phyloP scores from a whole-genome alignment of 306 rosid species.

The Biancaea sappan region DNA sequence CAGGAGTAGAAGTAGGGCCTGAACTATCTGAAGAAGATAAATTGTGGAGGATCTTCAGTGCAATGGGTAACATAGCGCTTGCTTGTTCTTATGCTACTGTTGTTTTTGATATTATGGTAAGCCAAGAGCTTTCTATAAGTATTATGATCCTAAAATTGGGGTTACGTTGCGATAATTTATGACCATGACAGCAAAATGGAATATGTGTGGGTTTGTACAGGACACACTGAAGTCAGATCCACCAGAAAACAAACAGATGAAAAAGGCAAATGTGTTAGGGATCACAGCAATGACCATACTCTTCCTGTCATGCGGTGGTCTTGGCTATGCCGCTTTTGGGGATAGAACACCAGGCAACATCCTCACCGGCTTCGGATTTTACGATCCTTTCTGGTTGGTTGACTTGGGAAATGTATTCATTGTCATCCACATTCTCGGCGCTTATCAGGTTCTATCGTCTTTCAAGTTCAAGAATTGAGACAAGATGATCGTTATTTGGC shows the following conservation, averaged over 20 bases:
- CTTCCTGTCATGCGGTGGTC: constrained; percentile 45
- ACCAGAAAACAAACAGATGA: constrained; percentile 66
- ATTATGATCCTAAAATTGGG: too few relatives aligned
- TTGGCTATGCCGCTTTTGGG: constrained; percentile 77
- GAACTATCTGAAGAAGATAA: constrained; percentile 50
- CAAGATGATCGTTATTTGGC: too few relatives aligned
- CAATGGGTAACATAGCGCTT: constrained; percentile 72
- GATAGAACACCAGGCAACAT: constrained; percentile 63
- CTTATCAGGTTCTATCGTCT: constrained; percentile 50
- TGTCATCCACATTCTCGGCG: constrained; percentile 63
- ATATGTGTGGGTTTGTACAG: constrained; percentile 38
- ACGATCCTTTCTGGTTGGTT: constrained; percentile 57
- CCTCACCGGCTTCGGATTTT: constrained; percentile 66
- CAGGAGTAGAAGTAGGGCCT: constrained; percentile 41
- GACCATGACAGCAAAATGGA: too few relatives aligned
- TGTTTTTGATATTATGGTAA: constrained; percentile 57
- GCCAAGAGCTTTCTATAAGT: too few relatives aligned
- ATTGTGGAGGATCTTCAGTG: constrained; percentile 55
- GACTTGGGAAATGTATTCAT: constrained; percentile 56
- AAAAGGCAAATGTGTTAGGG: constrained; percentile 51
- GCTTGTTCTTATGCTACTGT: constrained; percentile 63
- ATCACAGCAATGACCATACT: constrained; percentile 49
- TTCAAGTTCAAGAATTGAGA: too few relatives aligned
- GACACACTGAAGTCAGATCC: constrained; percentile 63
- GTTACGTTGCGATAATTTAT: too few relatives aligned